Percentiles rank a stretch among this genome's conserved stretches.
Conservation (phyloP, 768 basidiomycete species). For the Calocybe cyanea region DNA sequence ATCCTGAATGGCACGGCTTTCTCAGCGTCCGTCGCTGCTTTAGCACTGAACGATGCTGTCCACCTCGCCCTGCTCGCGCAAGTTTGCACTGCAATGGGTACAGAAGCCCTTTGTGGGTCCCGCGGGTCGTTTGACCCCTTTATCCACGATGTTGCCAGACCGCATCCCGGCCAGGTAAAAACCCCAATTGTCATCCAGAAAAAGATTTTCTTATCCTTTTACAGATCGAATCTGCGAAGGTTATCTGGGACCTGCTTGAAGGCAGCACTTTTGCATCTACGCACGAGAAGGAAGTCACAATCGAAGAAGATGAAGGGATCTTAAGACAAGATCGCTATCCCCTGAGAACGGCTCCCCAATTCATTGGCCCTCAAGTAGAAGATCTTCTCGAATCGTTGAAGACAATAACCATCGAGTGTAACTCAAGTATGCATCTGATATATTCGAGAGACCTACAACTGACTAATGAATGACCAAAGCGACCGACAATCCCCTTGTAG, state of each 20-base stretch:
- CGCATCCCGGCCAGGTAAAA: slow-evolving; percentile 75
- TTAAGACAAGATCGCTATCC: slow-evolving; percentile 81
- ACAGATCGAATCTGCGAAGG: slow-evolving; percentile 66
- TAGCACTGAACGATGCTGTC: slow-evolving; percentile 70
- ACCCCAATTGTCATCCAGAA: not conserved
- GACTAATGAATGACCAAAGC: slow-evolving; percentile 27
- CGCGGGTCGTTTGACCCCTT: slow-evolving; percentile 74
- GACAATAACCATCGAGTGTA: slow-evolving; percentile 71
- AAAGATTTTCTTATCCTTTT: not conserved
- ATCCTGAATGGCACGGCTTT: slow-evolving; percentile 86
- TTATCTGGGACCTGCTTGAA: slow-evolving; percentile 64
- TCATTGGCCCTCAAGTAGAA: slow-evolving; percentile 82
- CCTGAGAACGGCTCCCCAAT: slow-evolving; percentile 75
- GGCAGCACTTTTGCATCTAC: slow-evolving; percentile 65
- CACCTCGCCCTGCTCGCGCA: slow-evolving; percentile 64
- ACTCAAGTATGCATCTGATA: slow-evolving; percentile 61
- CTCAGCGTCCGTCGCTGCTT: slow-evolving; percentile 71
- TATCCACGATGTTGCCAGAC: slow-evolving; percentile 70
- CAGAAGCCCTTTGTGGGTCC: slow-evolving; percentile 75
- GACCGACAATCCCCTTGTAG: slow-evolving; percentile 85
- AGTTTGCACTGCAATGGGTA: slow-evolving; percentile 78
- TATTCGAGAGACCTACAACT: not conserved
- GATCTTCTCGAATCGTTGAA: slow-evolving; percentile 65
- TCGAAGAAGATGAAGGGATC: slow-evolving; percentile 67
- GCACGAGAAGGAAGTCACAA: slow-evolving; percentile 68